Evolutionary conservation across 768 basidiomycete genomes (phyloP), one percentile per base, ranked within the genome.

Genomic region (Tephrocybe sp.): DNA sequence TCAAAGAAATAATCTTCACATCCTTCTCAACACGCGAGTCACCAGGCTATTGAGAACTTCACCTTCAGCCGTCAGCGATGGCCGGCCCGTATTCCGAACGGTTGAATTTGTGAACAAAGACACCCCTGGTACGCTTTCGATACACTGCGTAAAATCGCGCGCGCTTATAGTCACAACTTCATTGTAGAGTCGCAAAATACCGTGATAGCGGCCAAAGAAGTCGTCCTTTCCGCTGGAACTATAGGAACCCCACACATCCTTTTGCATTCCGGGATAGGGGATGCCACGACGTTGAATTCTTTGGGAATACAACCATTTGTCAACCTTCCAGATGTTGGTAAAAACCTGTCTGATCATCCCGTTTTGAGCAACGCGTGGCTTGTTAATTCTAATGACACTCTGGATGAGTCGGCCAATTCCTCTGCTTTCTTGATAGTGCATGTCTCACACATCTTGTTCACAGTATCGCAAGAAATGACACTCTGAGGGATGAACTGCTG

Each of bases 241-340:
- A 57, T 70, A 39, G 66, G 61, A 15, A 68, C 66, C 6, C 68
- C 70, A 0, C 57, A 63, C 9, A 58, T 71, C 23, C 56, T 71
- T 0, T 45, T 66, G 42, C 56, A 64, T n/a, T 68, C 66, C n/a
- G 69, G 69, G n/a, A 69, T 72, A 33, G 70, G 70, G 12, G 53
- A 61, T 38, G 37, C 29, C 12, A 15, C 36, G 8, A 57, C 55
- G n/a, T 54, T 68, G 2, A 15, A 37, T 1, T 41, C 47, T 1
- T 29, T 64, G 12, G 57, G 56, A 16, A 63, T 69, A 18, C 40
- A 23, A 3, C 25, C 61, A 7, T n/a, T 62, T 27, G 49, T 66
- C 2, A 29, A 64, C 34, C 41, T 63, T 13, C 64, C 67, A 4
- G 46, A 50, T 24, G 64, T 68, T 12, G 68, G 66, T 5, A 49